Evolutionary conservation across 2,329 filamentous ascomycete species (phyloP).

Genomic region (Penicillium aurantiogriseum): DNA sequence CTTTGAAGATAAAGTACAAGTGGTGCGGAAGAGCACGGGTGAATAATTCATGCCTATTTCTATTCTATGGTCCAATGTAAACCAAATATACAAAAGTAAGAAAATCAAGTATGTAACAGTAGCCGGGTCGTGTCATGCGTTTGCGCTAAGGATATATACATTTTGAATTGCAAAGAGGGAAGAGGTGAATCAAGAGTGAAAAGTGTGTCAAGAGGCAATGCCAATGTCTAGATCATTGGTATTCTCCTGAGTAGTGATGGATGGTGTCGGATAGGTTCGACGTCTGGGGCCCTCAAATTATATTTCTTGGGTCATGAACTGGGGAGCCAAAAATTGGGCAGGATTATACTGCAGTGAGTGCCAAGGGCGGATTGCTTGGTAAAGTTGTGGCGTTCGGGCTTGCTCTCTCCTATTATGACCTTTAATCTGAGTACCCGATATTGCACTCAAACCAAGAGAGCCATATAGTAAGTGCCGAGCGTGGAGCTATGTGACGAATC

Average conservation of each 20-base stretch:
- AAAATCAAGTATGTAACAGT: not conserved
- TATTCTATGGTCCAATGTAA: not conserved
- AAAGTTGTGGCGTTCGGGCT: not conserved
- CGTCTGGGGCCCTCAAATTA: not conserved
- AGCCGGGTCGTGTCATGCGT: constrained; percentile 17
- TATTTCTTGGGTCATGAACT: constrained; percentile 1
- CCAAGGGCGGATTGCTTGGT: not conserved
- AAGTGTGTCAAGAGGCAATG: not conserved
- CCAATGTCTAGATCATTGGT: not conserved
- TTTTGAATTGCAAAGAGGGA: constrained; percentile 1
- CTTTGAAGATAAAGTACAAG: not conserved
- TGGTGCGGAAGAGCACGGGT: not conserved
- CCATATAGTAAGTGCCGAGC: not conserved
- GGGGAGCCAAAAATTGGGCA: constrained; percentile 1
- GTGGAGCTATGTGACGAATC: not conserved
- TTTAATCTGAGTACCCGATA: not conserved
- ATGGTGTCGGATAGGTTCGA: not conserved
- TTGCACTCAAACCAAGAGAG: not conserved
- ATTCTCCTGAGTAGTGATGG: not conserved
- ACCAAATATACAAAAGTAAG: not conserved
- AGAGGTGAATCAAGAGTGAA: not conserved
- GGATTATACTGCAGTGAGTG: constrained; percentile 6
- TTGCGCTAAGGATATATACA: constrained; percentile 24
- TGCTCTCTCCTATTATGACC: not conserved
- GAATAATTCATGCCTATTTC: not conserved